phyloP scores from a whole-genome alignment of 345 rosid species.

The Bretschneidera sinensis region DNA sequence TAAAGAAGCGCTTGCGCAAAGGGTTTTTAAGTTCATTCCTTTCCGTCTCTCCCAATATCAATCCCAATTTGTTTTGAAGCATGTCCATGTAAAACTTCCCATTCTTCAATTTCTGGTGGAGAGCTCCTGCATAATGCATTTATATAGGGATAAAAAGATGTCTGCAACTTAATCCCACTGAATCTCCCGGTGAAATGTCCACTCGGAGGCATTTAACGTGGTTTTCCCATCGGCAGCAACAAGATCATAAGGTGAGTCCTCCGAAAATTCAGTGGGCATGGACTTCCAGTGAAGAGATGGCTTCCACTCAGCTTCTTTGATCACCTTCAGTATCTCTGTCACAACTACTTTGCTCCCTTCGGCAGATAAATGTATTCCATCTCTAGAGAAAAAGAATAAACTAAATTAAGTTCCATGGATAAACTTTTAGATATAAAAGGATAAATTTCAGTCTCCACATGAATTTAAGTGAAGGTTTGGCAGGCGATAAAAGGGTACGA shows the following conservation, averaged over 20 bases:
- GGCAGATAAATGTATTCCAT: constrained; percentile 81
- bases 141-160: too few species aligned
- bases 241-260: constrained; percentile 70
- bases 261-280: constrained; percentile 77
- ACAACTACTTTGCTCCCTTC: constrained; percentile 88
- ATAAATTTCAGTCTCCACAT: too few species aligned
- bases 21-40: not conserved
- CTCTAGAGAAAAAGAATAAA: constrained; percentile 35
- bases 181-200: constrained; percentile 77
- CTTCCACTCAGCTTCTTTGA: constrained; percentile 79
- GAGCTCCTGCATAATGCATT: not conserved
- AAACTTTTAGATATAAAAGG: too few species aligned
- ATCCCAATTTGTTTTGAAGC: too few species aligned
- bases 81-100: too few species aligned
- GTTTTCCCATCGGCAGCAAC: constrained; percentile 73
- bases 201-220: constrained; percentile 70
- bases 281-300: constrained; percentile 93
- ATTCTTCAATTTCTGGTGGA: not conserved
- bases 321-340: constrained; percentile 69
- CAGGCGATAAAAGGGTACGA: not conserved
- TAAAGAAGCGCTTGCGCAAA: too few species aligned
- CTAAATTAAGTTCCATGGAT: too few species aligned
- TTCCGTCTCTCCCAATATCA: not conserved
- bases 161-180: constrained; percentile 55
- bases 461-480: not conserved